phyloP scores from a whole-genome alignment of 257 asterid species.

The Solanum clarkiae region DNA sequence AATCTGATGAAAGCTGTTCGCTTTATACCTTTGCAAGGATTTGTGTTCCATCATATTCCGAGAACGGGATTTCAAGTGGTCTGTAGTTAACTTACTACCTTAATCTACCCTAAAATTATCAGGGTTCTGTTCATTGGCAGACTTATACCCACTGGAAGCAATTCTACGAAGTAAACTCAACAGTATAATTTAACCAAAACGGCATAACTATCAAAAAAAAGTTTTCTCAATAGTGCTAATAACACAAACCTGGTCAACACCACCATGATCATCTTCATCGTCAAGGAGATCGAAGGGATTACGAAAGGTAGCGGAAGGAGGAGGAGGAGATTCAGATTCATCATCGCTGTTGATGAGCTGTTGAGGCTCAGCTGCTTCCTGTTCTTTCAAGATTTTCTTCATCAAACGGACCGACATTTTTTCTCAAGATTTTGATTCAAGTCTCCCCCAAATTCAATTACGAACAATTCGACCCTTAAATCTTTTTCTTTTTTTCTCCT shows the following conservation, averaged over 20 bases:
- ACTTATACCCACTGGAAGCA: neutral
- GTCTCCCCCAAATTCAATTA: neutral
- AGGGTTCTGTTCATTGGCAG: neutral
- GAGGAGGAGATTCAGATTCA: neutral
- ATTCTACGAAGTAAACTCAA: neutral
- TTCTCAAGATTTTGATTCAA: neutral
- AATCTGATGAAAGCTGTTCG: neutral
- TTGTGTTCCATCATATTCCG: neutral
- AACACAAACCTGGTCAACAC: neutral
- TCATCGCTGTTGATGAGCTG: neutral
- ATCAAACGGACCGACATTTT: conserved; percentile 6
- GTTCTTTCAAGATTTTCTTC: conserved; percentile 5
- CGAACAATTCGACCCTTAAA: neutral
- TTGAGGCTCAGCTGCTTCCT: neutral
- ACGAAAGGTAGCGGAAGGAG: neutral
- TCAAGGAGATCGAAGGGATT: conserved; percentile 13
- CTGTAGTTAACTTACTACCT: neutral
- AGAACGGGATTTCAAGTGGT: neutral
- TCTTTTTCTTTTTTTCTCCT: too few relatives aligned
- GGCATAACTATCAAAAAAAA: neutral
- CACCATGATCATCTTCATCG: neutral
- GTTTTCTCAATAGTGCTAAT: neutral
- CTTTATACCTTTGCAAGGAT: neutral
- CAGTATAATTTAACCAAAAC: neutral
- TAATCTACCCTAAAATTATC: neutral